These are phyloP conservation scores for Apiotrichum domesticum DNA, from an alignment of 1,284 basidiomycete species.

Conservation along the genomic window DNA sequence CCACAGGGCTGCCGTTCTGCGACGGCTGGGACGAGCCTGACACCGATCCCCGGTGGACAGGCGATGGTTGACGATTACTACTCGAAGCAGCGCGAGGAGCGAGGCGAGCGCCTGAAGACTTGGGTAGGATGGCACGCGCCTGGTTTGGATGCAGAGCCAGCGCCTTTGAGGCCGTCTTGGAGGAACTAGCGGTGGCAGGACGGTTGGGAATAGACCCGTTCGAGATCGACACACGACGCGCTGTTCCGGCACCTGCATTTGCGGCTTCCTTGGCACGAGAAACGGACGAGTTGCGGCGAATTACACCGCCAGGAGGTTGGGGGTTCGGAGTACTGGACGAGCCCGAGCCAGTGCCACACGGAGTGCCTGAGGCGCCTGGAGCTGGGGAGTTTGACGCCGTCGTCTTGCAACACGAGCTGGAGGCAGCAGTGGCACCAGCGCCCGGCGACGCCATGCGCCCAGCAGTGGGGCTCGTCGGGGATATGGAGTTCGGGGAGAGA, in stretches of 20 bases:
- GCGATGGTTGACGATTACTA: conserved; percentile 13
- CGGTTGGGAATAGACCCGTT: not conserved
- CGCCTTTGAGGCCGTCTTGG: conserved; percentile 29
- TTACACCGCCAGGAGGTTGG: not conserved
- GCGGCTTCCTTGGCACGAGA: conserved; percentile 17
- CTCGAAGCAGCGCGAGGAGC: conserved; percentile 6
- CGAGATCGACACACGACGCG: conserved; percentile 27
- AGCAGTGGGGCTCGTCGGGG: conserved; percentile 1
- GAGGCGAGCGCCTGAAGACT: conserved; percentile 13
- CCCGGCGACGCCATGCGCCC: conserved; percentile 4
- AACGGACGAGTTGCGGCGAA: conserved; percentile 15
- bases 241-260: conserved; percentile 2
- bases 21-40: conserved; percentile 16
- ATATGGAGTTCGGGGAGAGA: not conserved
- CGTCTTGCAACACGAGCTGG: not conserved
- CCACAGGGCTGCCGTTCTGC: conserved; percentile 9
- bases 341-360: no score
- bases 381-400: not conserved
- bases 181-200: conserved; percentile 10
- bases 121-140: conserved; percentile 31
- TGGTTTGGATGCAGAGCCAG: conserved; percentile 28
- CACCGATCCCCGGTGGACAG: conserved; percentile 9
- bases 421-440: no score
- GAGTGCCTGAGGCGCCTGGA: no score
- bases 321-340: not conserved